Conservation (phyloP, 2,329 filamentous ascomycete genomes). For the Fusarium longipes region DNA sequence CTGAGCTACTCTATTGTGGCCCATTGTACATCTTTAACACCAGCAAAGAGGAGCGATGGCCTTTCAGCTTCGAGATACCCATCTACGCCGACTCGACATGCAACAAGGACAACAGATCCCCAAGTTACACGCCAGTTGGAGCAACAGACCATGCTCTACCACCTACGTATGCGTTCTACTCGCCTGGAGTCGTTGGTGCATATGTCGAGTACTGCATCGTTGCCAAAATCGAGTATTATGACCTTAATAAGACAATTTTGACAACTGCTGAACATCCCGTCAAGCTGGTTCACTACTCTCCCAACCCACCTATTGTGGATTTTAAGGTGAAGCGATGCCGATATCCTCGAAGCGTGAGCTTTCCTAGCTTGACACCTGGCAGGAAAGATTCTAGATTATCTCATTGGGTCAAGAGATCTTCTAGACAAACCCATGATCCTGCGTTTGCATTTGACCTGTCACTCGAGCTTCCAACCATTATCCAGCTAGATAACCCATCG, state of each 20-base stretch:
- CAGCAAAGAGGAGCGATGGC: slow-evolving; percentile 22
- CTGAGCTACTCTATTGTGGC: slow-evolving; percentile 2
- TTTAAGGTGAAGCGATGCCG: slow-evolving; percentile 5
- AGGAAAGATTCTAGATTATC: slow-evolving; percentile 37
- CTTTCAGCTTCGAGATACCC: slow-evolving; percentile 38
- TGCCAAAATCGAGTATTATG: too few relatives aligned
- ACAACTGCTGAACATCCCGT: slow-evolving; percentile 45
- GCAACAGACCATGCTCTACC: slow-evolving; percentile 4
- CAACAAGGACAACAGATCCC: neutral
- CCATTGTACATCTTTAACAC: slow-evolving; percentile 30
- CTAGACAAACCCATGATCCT: slow-evolving; percentile 51
- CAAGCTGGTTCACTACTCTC: slow-evolving; percentile 13
- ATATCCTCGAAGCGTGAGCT: slow-evolving; percentile 2
- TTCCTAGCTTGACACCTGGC: slow-evolving; percentile 48
- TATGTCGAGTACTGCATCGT: slow-evolving; percentile 51
- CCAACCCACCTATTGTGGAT: slow-evolving; percentile 32
- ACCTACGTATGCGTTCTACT: neutral
- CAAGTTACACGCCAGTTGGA: neutral
- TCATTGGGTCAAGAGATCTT: slow-evolving; percentile 49
- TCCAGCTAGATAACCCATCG: slow-evolving; percentile 47
- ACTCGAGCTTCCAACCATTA: slow-evolving; percentile 42
- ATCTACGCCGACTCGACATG: slow-evolving; percentile 34
- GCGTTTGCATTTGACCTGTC: slow-evolving; percentile 44
- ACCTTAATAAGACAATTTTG: too few relatives aligned
- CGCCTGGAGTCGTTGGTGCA: neutral